Conservation (phyloP, 441 rosid genomes). For the Euphorbia corollata region DNA sequence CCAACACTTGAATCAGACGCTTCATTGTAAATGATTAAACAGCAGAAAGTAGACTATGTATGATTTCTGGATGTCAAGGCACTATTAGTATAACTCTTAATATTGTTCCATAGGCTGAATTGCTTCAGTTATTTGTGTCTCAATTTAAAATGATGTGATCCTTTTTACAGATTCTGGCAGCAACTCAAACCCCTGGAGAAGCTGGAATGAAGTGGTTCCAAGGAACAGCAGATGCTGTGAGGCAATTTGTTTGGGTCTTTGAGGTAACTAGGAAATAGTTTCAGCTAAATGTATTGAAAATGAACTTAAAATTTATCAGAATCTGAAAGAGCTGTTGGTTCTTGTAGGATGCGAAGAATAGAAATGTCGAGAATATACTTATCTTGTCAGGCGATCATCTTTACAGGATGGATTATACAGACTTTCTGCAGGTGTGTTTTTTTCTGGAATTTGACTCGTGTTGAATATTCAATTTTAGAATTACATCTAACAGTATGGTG, state of each 20-base stretch:
- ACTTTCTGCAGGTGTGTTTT: constrained; percentile 60
- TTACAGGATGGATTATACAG: constrained; percentile 85
- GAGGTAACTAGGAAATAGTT: constrained; percentile 43
- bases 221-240: constrained; percentile 98
- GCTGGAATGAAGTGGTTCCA: constrained; percentile 84
- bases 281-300: neutral
- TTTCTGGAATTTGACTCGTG: neutral
- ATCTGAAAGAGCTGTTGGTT: constrained; percentile 15
- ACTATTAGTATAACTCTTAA: neutral
- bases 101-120: neutral
- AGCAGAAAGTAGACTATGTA: too few species aligned
- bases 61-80: neutral
- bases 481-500: constrained; percentile 21
- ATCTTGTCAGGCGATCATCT: constrained; percentile 94
- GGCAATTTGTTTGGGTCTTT: constrained; percentile 91
- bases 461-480: neutral
- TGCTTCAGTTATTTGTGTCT: neutral
- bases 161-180: constrained; percentile 69
- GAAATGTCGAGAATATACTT: constrained; percentile 60
- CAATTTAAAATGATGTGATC: neutral
- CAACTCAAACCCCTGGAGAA: constrained; percentile 95
- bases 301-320: neutral
- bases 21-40: neutral
- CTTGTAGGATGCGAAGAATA: constrained; percentile 78
- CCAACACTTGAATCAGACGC: neutral